Evolutionary conservation across 768 basidiomycete genomes (phyloP).

Genomic region (Naganishia vaughanmartiniae): DNA sequence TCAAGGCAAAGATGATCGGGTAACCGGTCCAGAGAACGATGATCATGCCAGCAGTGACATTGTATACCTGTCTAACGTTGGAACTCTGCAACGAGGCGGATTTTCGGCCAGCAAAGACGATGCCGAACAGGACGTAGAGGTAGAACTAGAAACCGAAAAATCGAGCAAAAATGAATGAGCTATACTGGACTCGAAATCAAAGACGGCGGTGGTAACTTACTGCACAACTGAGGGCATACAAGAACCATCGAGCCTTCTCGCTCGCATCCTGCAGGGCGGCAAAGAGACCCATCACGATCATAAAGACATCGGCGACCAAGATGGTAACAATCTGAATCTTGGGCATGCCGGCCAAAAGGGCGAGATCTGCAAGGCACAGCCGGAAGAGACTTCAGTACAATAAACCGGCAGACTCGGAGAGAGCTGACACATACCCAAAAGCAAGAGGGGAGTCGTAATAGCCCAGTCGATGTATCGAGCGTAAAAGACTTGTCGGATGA

Average conservation of each 20-base stretch:
- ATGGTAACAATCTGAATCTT: slow-evolving; percentile 41
- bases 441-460: slow-evolving; percentile 49
- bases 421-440: slow-evolving; percentile 37
- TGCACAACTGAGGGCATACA: slow-evolving; percentile 41
- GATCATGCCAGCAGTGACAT: slow-evolving; percentile 25
- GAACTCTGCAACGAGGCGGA: slow-evolving; percentile 40
- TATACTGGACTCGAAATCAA: neutral
- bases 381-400: neutral
- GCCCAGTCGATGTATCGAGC: slow-evolving; percentile 42
- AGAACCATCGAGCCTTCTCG: slow-evolving; percentile 43
- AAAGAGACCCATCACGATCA: slow-evolving; percentile 47
- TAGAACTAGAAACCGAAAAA: slow-evolving; percentile 32
- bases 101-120: slow-evolving; percentile 42
- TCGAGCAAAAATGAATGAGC: neutral
- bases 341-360: slow-evolving; percentile 47
- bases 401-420: neutral
- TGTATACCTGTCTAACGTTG: slow-evolving; percentile 17
- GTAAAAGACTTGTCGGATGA: slow-evolving; percentile 45
- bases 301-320: slow-evolving; percentile 43
- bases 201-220: slow-evolving; percentile 12
- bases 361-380: slow-evolving; percentile 34
- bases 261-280: slow-evolving; percentile 34
- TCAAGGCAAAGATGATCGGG: slow-evolving; percentile 49
- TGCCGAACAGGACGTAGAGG: slow-evolving; percentile 41
- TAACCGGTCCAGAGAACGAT: slow-evolving; percentile 47